phyloP scores from a whole-genome alignment of 2,329 filamentous ascomycete genomes.

The Alternaria brassicae region DNA sequence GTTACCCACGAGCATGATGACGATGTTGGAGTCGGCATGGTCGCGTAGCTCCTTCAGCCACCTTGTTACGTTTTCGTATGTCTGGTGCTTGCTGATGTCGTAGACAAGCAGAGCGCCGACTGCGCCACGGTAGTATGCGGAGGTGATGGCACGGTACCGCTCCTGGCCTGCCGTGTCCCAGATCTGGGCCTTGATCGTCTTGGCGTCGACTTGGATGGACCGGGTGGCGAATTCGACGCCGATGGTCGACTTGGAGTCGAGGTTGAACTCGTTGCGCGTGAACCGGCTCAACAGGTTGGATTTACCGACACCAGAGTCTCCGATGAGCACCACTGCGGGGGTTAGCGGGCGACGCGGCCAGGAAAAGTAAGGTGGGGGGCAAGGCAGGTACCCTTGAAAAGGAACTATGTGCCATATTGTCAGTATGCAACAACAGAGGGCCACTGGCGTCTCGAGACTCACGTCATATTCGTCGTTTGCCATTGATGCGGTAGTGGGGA shows the following conservation, averaged over 20 bases:
- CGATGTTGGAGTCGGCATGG: conserved; percentile 97
- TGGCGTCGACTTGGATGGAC: conserved; percentile 97
- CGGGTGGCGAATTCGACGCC: conserved; percentile 98
- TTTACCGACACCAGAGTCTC: conserved; percentile 99
- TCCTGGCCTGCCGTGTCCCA: conserved; percentile 99
- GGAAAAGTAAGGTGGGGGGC: conserved; percentile 25
- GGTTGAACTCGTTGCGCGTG: conserved; percentile 99
- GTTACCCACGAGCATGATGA: conserved; percentile 99
- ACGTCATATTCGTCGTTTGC: conserved; percentile 99
- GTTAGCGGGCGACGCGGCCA: conserved; percentile 36
- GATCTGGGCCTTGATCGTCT: conserved; percentile 99
- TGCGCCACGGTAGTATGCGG: conserved; percentile 97
- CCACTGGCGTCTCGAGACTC: conserved; percentile 54
- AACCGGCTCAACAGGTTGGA: conserved; percentile 99
- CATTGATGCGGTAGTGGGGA: conserved; percentile 65
- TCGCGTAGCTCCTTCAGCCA: conserved; percentile 99
- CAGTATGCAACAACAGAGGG: conserved; percentile 30
- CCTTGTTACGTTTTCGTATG: conserved; percentile 97
- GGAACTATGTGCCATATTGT: conserved; percentile 70
- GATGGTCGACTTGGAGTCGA: conserved; percentile 99
- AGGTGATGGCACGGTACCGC: conserved; percentile 98
- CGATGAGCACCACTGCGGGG: conserved; percentile 87
- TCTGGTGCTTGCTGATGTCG: conserved; percentile 99
- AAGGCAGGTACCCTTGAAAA: conserved; percentile 85
- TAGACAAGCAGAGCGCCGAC: conserved; percentile 98